Evolutionary conservation across 1,139 yeast species (phyloP).

Genomic region (Yamadazyma buinensis): DNA sequence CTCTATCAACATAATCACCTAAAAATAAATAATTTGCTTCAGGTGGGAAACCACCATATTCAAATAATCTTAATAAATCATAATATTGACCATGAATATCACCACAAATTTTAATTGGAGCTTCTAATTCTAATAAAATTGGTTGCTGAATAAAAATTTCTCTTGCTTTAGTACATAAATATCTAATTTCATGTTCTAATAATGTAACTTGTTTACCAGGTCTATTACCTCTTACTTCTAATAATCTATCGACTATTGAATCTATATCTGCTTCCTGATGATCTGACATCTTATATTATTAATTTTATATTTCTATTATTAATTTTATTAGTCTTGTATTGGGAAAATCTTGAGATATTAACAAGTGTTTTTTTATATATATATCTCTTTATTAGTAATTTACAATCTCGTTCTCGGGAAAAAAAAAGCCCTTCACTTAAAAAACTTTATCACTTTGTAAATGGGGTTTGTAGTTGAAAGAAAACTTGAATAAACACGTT

Average conservation of each 20-base stretch:
- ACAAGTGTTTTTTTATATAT: too few species aligned
- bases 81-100: conserved; percentile 98
- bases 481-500: too few species aligned
- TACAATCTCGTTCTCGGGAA: too few species aligned
- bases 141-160: conserved; percentile 98
- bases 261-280: conserved; percentile 93
- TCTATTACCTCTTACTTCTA: conserved; percentile 96
- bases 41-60: conserved; percentile 99
- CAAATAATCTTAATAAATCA: conserved; percentile 90
- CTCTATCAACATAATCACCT: conserved; percentile 98
- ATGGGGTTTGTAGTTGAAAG: too few species aligned
- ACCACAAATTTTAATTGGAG: conserved; percentile 92
- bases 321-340: too few species aligned
- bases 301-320: too few species aligned
- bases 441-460: too few species aligned
- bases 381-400: too few species aligned
- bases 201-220: conserved; percentile 97
- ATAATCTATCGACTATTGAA: conserved; percentile 91
- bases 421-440: too few species aligned
- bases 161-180: conserved; percentile 94
- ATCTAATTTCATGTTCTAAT: conserved; percentile 91
- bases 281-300: conserved; percentile 33
- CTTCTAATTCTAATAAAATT: conserved; percentile 88
- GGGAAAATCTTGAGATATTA: too few species aligned
- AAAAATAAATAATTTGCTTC: conserved; percentile 92